These are phyloP conservation scores for Alternaria arbusti DNA, from an alignment of 2,329 filamentous ascomycete species.

Conservation along the genomic window DNA sequence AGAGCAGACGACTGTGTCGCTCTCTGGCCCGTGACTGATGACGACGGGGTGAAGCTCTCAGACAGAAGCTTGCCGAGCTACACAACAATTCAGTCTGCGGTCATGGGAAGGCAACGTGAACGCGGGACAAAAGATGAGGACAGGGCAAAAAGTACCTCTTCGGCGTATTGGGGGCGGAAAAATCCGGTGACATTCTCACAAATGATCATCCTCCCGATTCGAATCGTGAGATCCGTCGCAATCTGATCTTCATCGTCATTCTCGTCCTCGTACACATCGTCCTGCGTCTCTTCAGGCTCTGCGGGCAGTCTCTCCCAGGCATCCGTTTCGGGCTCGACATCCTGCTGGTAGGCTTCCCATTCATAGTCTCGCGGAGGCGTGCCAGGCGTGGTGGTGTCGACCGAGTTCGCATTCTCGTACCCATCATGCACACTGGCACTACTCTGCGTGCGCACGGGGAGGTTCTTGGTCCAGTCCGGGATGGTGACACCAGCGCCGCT, in stretches of 20 bases:
- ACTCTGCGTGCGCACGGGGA: conserved; percentile 42
- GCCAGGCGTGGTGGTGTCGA: conserved; percentile 44
- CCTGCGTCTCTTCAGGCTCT: conserved; percentile 45
- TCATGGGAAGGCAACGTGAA: conserved; percentile 7
- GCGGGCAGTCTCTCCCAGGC: conserved; percentile 46
- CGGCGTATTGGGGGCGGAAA: conserved; percentile 48
- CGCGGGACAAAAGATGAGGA: conserved; percentile 12
- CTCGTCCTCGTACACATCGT: conserved; percentile 49
- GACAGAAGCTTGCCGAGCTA: conserved; percentile 49
- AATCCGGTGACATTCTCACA: conserved; percentile 49
- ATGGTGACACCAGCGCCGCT: conserved; percentile 35
- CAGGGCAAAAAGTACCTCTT: conserved; percentile 45
- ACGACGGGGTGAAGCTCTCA: conserved; percentile 38
- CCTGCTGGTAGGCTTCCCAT: conserved; percentile 49
- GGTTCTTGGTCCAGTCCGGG: conserved; percentile 46
- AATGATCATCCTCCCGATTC: conserved; percentile 50
- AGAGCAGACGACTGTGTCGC: conserved; percentile 44
- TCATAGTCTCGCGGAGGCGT: conserved; percentile 49
- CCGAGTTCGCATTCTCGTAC: conserved; percentile 37
- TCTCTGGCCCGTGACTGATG: conserved; percentile 46
- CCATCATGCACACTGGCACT: conserved; percentile 32
- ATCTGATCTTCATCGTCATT: conserved; percentile 49
- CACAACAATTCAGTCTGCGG: conserved; percentile 34
- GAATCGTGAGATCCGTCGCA: conserved; percentile 47
- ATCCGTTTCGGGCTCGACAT: conserved; percentile 46